phyloP scores from a whole-genome alignment of 2,329 filamentous ascomycete species.

The Aplosporella prunicola region DNA sequence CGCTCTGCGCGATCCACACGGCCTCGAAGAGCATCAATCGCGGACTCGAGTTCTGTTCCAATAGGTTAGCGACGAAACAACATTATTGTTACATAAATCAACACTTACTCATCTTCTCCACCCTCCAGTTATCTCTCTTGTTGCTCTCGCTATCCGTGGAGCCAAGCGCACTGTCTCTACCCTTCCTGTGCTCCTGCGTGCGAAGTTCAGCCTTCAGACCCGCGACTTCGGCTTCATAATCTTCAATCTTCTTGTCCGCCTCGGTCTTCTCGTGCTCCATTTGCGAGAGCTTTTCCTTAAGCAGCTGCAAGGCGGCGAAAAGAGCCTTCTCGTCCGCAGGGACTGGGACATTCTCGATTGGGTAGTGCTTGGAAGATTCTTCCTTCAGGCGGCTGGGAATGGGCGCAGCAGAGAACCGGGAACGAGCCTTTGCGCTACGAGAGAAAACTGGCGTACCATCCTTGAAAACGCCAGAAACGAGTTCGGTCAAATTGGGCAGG shows the following conservation, averaged over 20 bases:
- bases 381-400: conserved; percentile 15
- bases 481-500: conserved; percentile 51
- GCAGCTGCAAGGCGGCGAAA: conserved; percentile 49
- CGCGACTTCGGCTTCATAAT: conserved; percentile 44
- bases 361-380: conserved; percentile 26
- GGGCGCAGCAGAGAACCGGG: conserved; percentile 45
- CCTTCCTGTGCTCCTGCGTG: conserved; percentile 29
- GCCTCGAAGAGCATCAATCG: conserved; percentile 50
- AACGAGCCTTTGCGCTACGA: conserved; percentile 40
- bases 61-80: too few species aligned
- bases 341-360: conserved; percentile 46
- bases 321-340: conserved; percentile 55
- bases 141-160: conserved; percentile 39
- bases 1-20: conserved; percentile 54
- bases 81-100: background rate
- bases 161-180: conserved; percentile 39
- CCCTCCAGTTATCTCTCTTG: conserved; percentile 30
- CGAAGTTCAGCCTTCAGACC: conserved; percentile 40
- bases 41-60: conserved; percentile 48
- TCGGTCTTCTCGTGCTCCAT: conserved; percentile 48
- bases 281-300: conserved; percentile 48
- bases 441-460: conserved; percentile 50
- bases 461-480: conserved; percentile 49
- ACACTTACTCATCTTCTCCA: conserved; percentile 49
- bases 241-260: conserved; percentile 39